phyloP scores from a whole-genome alignment of 2,329 filamentous ascomycete species.

The Xylaria sp. region DNA sequence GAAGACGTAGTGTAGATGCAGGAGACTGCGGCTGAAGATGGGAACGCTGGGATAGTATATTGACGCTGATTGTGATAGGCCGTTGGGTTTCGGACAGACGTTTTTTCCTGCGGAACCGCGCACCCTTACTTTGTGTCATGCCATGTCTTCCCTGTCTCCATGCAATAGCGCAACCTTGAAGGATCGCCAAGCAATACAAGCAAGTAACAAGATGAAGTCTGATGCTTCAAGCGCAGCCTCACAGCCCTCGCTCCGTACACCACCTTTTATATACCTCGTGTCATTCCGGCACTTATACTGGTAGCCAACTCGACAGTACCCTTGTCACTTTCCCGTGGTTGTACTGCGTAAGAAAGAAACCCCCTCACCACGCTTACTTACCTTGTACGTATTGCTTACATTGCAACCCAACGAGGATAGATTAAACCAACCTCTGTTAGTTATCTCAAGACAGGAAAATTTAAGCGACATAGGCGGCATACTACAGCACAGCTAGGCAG shows the following conservation, averaged over 20 bases:
- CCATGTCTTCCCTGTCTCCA: background rate
- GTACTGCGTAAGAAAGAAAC: too few relatives aligned
- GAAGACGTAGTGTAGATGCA: background rate
- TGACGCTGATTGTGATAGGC: slow-evolving; percentile 5
- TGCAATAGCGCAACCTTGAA: background rate
- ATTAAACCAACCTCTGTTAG: slow-evolving; percentile 5
- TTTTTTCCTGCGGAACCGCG: slow-evolving; percentile 5
- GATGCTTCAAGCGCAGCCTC: too few relatives aligned
- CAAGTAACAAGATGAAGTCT: too few relatives aligned
- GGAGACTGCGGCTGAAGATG: slow-evolving; percentile 26
- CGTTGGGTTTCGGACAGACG: background rate
- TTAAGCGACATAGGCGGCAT: slow-evolving; percentile 14
- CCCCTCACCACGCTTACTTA: too few relatives aligned
- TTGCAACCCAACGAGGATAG: too few relatives aligned
- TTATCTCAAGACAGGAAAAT: slow-evolving; percentile 20
- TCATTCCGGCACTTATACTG: too few relatives aligned
- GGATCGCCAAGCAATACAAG: background rate
- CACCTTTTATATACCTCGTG: background rate
- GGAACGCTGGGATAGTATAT: background rate
- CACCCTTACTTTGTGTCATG: background rate
- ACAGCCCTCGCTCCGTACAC: background rate
- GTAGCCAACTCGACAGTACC: background rate
- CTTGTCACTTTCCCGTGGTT: too few relatives aligned
- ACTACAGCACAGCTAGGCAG: background rate
- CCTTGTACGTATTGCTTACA: too few relatives aligned